phyloP scores from a whole-genome alignment of 768 basidiomycete genomes.

The Cyathus striatus region DNA sequence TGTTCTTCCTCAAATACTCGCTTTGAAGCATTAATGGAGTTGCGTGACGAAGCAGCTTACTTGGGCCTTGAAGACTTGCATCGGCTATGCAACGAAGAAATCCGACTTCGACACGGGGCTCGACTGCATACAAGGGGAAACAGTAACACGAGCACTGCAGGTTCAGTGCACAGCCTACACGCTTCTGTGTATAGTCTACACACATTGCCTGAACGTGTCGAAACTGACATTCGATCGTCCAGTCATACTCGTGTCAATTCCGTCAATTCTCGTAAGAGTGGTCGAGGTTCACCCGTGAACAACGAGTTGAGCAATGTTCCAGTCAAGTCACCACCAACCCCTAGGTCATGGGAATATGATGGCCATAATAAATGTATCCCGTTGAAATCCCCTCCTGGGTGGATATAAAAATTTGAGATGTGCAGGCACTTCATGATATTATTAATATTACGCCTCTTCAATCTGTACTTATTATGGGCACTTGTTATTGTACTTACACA shows the following conservation, averaged over 20 bases:
- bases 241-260: conserved; percentile 10
- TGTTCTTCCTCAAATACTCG: conserved; percentile 37
- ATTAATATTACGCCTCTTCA: background rate
- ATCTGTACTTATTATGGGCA: background rate
- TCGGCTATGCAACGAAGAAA: conserved; percentile 63
- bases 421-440: background rate
- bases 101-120: conserved; percentile 44
- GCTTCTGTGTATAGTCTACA: conserved; percentile 57
- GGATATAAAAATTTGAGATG: conserved; percentile 37
- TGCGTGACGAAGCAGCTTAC: conserved; percentile 75
- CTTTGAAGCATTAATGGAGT: conserved; percentile 64
- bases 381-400: conserved; percentile 35
- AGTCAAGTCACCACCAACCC: conserved; percentile 32
- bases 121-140: conserved; percentile 36
- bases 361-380: conserved; percentile 19
- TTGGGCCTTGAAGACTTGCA: conserved; percentile 65
- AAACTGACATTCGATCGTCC: conserved; percentile 22
- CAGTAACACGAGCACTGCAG: conserved; percentile 24
- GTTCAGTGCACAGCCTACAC: conserved; percentile 40
- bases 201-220: conserved; percentile 52
- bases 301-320: too few relatives aligned
- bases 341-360: conserved; percentile 37
- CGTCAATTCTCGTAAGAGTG: conserved; percentile 11
- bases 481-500: too few relatives aligned
- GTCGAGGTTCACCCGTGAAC: conserved; percentile 11